Base-by-base conservation (phyloP, 768 basidiomycete genomes). In the Clitopilus hobsonii region DNA sequence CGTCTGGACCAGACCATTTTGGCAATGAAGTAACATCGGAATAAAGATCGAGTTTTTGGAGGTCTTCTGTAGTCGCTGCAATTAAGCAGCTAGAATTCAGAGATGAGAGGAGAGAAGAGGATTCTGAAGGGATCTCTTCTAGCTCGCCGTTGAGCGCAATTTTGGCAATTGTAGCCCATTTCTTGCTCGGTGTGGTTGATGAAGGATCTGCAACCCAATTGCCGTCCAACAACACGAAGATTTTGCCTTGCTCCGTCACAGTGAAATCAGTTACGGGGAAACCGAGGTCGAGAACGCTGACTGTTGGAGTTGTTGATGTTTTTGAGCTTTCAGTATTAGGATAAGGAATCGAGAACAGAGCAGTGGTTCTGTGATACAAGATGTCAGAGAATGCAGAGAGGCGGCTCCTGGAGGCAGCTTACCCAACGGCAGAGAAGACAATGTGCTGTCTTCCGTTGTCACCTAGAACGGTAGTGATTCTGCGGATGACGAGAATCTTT, bases 351-450 rank as follows among this genome's bases (percentile, higher is more conserved):
- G 69, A 74, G 66, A 91, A 92, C 8, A 93, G 61, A 0, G 89
- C 88, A 1, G 85, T 84, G 2, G 83, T 80, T 18, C 91, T 92
- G 63, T 28, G 23, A 53, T 49, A 36, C 23, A 52, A 38, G 48
- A 32, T 28, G 38, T 41, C 29, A 48, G 38, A 51, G 25, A 14
- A 49, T 54, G 32, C 49, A 29, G 24, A 22, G 52, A 27, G 52
- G 32, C 8, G 29, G n/a, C 5, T n/a, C 20, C 7, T 14, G 26
- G 18, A 7, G 38, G 13, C 23, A 10, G 70, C 85, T 47, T 61
- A 93, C 91, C 91, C 91, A 52, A 89, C 76, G 5, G 77, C 88
- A 56, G 75, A 86, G 65, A 92, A 93, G 5, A 91, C 56, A 13
- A 91, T 59, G 57, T 75, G 69, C 4, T 64, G 67, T 11, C 70